These are phyloP conservation scores for Boletus smithii DNA, from an alignment of 1,284 basidiomycete species.

Conservation along the genomic window DNA sequence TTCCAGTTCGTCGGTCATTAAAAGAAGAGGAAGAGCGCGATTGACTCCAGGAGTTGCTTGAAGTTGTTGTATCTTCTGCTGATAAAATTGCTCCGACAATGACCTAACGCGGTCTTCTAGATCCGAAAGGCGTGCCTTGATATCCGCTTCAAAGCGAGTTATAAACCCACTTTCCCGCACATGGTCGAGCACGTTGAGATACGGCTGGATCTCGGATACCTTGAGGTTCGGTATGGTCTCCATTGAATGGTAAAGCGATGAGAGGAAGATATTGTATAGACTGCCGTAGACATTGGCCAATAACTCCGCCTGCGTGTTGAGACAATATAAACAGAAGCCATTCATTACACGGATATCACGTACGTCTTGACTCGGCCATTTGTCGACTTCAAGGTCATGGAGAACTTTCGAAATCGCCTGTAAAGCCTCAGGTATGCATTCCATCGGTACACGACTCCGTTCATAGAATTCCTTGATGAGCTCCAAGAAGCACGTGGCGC, in stretches of 20 bases:
- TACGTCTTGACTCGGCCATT: constrained; percentile 84
- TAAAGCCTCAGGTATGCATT: constrained; percentile 91
- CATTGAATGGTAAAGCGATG: constrained; percentile 81
- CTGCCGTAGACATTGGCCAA: constrained; percentile 62
- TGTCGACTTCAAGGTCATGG: constrained; percentile 65
- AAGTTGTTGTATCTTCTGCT: constrained; percentile 66
- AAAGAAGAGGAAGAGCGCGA: constrained; percentile 71
- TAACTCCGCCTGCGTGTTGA: constrained; percentile 53
- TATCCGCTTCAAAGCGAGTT: constrained; percentile 63
- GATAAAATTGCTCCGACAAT: constrained; percentile 69
- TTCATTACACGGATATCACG: constrained; percentile 31
- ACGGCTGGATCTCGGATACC: constrained; percentile 61
- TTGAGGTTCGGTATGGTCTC: constrained; percentile 73
- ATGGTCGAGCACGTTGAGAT: constrained; percentile 65
- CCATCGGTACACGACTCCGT: constrained; percentile 86
- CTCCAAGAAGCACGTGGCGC: constrained; percentile 80
- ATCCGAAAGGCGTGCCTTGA: constrained; percentile 61
- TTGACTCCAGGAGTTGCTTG: constrained; percentile 70
- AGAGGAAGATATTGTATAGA: constrained; percentile 87
- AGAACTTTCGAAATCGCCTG: constrained; percentile 69
- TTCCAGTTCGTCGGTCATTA: constrained; percentile 88
- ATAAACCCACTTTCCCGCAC: constrained; percentile 69
- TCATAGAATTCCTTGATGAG: constrained; percentile 88
- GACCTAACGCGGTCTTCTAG: constrained; percentile 68
- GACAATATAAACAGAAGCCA: constrained; percentile 10